phyloP scores from a whole-genome alignment of 371 early-diverging fungal genomes.

The Haplosporangium sp. region DNA sequence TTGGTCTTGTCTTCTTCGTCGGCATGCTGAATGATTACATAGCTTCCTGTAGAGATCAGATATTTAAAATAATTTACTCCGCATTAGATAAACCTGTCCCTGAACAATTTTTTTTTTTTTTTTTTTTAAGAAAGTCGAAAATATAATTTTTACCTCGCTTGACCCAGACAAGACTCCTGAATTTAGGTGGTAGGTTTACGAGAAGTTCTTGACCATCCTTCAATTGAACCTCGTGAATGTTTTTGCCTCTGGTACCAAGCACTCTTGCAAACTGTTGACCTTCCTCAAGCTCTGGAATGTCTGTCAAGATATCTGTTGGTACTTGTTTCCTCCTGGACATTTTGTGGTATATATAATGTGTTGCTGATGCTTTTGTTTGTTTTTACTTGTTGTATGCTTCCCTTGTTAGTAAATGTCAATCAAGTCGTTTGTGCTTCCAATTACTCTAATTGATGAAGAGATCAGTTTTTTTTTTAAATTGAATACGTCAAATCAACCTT shows the following conservation, averaged over 20 bases:
- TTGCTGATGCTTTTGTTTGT: slow-evolving; percentile 2
- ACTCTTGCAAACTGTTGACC: slow-evolving; percentile 71
- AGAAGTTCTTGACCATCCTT: slow-evolving; percentile 65
- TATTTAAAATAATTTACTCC: slow-evolving; percentile 5
- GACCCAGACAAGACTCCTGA: slow-evolving; percentile 87
- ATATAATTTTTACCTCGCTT: slow-evolving; percentile 71
- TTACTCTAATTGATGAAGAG: not conserved
- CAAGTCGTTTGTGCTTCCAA: not conserved
- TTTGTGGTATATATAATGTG: slow-evolving; percentile 5
- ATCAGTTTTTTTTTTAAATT: slow-evolving; percentile 2
- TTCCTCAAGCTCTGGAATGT: slow-evolving; percentile 45
- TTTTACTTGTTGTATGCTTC: not conserved
- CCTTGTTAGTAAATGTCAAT: not conserved
- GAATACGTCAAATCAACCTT: too few species aligned
- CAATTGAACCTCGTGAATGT: slow-evolving; percentile 79
- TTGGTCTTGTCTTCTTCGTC: slow-evolving; percentile 69
- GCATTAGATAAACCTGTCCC: slow-evolving; percentile 7
- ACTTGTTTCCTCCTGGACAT: slow-evolving; percentile 57
- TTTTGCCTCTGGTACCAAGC: slow-evolving; percentile 78
- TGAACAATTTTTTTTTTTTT: not conserved
- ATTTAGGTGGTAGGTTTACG: slow-evolving; percentile 81
- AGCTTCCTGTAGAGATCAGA: slow-evolving; percentile 61
- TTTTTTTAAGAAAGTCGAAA: not conserved
- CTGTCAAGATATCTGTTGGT: slow-evolving; percentile 45
- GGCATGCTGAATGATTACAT: slow-evolving; percentile 76